Evolutionary conservation across 352 stramenopile species (phyloP).

Genomic region (Phytophthora citricola): DNA sequence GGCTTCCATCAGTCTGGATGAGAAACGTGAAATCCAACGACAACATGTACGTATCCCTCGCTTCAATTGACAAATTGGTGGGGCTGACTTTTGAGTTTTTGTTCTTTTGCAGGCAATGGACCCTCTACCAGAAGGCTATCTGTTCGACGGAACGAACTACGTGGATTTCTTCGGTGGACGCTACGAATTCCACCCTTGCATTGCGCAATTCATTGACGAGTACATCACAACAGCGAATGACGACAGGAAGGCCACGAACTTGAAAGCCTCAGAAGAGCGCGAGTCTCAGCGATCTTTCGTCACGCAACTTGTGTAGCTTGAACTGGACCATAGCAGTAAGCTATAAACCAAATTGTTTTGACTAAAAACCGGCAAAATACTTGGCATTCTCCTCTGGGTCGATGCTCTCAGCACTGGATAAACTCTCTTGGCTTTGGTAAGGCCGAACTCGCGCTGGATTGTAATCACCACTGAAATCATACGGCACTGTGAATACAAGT

Average conservation of each 20-base stretch:
- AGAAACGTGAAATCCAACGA: constrained; percentile 76
- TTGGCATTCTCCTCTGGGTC: constrained; percentile 70
- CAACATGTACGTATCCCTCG: constrained; percentile 54
- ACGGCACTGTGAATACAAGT: constrained; percentile 23
- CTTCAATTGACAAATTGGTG: neutral
- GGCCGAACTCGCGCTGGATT: constrained; percentile 13
- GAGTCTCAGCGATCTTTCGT: constrained; percentile 57
- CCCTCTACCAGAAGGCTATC: constrained; percentile 69
- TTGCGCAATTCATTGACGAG: constrained; percentile 73
- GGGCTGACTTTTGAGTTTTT: neutral
- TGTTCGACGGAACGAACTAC: constrained; percentile 79
- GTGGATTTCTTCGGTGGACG: constrained; percentile 74
- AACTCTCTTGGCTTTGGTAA: constrained; percentile 9
- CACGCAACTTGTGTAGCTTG: constrained; percentile 24
- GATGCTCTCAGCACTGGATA: constrained; percentile 80
- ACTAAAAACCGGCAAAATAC: constrained; percentile 77
- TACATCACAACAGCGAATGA: constrained; percentile 59
- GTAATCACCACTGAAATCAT: constrained; percentile 48
- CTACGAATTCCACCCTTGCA: constrained; percentile 79
- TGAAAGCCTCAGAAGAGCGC: constrained; percentile 60
- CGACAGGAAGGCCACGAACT: constrained; percentile 42
- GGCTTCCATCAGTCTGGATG: constrained; percentile 50
- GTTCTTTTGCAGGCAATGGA: constrained; percentile 54
- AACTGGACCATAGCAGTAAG: neutral
- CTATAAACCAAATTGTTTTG: no score